A percentile compares a stretch with the other conserved stretches of the same genome.
These are phyloP conservation scores for Heterobasidion parviporum DNA, from an alignment of 1,284 basidiomycete species.

Conservation along the genomic window DNA sequence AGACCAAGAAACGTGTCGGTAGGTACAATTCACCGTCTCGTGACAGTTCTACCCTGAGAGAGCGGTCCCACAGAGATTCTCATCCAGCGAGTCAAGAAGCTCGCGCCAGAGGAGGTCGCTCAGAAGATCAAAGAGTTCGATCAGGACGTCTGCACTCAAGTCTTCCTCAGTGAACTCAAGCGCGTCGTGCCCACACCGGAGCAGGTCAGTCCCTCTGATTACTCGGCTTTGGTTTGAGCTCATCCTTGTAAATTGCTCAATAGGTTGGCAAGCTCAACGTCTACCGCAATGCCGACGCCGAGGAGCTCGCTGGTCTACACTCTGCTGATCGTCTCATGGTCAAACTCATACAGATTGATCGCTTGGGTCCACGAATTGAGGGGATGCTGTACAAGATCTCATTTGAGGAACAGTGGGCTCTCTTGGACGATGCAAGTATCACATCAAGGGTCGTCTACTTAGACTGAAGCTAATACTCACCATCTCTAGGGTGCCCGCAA, in stretches of 20 bases:
- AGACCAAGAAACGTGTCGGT: conserved; percentile 89
- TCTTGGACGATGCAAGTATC: conserved; percentile 58
- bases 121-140: conserved; percentile 81
- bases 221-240: conserved; percentile 10
- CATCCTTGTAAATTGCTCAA: background rate
- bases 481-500: conserved; percentile 62
- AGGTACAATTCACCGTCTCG: conserved; percentile 20
- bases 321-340: conserved; percentile 96
- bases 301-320: conserved; percentile 84
- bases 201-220: conserved; percentile 42
- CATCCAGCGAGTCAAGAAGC: conserved; percentile 77
- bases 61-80: conserved; percentile 63
- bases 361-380: conserved; percentile 85
- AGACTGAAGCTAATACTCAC: conserved; percentile 1
- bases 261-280: conserved; percentile 88
- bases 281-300: conserved; percentile 82
- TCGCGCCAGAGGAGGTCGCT: conserved; percentile 79
- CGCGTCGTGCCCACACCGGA: conserved; percentile 85
- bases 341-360: conserved; percentile 91
- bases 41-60: background rate
- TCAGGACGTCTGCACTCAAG: conserved; percentile 76
- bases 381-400: conserved; percentile 88
- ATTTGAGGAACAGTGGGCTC: conserved; percentile 76
- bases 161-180: conserved; percentile 82
- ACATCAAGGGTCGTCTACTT: background rate